These are phyloP conservation scores for Mortierella hygrophila DNA, from an alignment of 192 early-diverging fungal species.

Conservation along the genomic window DNA sequence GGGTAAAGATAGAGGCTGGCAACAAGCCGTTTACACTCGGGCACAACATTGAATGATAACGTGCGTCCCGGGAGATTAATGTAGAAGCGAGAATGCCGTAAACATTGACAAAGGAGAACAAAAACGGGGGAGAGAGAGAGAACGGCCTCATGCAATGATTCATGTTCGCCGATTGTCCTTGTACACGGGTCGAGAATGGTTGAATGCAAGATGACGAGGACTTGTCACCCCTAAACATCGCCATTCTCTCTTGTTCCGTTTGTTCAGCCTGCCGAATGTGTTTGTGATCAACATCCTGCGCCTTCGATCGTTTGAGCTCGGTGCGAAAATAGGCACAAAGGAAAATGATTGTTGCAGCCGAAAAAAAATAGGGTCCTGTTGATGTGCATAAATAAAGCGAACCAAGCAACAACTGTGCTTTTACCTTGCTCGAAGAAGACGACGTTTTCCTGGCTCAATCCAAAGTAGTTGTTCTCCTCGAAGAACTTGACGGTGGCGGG, in stretches of 20 bases:
- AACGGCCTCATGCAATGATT: too few relatives aligned
- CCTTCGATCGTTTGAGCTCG: background rate
- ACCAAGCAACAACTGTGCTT: background rate
- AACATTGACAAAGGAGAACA: too few relatives aligned
- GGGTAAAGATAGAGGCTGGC: background rate
- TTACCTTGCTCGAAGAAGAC: slow-evolving; percentile 96
- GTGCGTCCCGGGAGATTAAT: too few relatives aligned
- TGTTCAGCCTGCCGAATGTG: background rate
- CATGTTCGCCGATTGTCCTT: too few relatives aligned
- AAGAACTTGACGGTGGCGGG: slow-evolving; percentile 85
- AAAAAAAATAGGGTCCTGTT: background rate
- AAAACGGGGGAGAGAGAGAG: too few relatives aligned
- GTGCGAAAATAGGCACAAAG: slow-evolving; percentile 5
- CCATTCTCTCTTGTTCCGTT: background rate
- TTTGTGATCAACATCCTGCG: background rate
- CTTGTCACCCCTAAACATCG: background rate
- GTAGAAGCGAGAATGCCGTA: too few relatives aligned
- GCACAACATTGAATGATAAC: too few relatives aligned
- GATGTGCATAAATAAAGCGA: background rate
- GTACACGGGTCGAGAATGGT: background rate
- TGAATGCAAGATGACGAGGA: background rate
- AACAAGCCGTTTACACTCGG: too few relatives aligned
- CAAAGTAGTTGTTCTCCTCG: slow-evolving; percentile 88
- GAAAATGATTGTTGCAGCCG: background rate
- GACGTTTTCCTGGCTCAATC: slow-evolving; percentile 85